Evolutionary conservation across 352 stramenopile species (phyloP).

Genomic region (Elongisporangium anandrum): DNA sequence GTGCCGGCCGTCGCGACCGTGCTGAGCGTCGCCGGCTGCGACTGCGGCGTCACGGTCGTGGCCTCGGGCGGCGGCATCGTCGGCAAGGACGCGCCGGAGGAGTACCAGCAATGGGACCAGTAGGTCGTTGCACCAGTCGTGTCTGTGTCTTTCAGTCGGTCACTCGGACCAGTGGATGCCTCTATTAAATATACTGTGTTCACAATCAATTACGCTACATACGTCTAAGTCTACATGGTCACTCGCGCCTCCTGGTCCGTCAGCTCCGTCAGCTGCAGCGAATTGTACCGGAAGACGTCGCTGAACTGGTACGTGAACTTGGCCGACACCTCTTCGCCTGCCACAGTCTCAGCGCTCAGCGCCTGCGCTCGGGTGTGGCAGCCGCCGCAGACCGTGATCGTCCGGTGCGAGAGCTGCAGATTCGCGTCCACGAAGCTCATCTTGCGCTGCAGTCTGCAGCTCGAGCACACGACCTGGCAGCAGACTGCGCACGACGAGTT

Average conservation of each 20-base stretch:
- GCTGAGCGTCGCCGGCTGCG: slow-evolving; percentile 51
- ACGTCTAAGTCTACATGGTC: neutral
- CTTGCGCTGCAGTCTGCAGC: slow-evolving; percentile 15
- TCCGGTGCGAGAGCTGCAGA: slow-evolving; percentile 13
- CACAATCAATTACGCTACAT: neutral
- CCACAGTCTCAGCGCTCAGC: neutral
- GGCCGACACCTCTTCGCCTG: neutral
- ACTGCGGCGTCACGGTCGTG: slow-evolving; percentile 17
- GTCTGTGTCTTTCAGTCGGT: neutral
- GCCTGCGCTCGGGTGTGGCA: neutral
- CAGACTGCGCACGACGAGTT: slow-evolving; percentile 11
- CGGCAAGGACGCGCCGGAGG: neutral
- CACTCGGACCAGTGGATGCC: neutral
- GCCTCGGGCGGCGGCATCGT: slow-evolving; percentile 1
- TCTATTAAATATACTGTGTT: neutral
- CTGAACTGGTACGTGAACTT: neutral
- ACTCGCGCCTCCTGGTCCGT: neutral
- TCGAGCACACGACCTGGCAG: slow-evolving; percentile 12
- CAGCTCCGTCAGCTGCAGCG: neutral
- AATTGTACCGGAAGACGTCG: neutral
- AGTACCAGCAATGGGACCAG: neutral
- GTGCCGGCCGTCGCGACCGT: slow-evolving; percentile 43
- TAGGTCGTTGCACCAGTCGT: neutral
- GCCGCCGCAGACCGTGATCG: slow-evolving; percentile 3
- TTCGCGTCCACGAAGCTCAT: slow-evolving; percentile 15